Base-by-base conservation (phyloP, 2,329 filamentous ascomycete species). In the Fusarium veterinarium region DNA sequence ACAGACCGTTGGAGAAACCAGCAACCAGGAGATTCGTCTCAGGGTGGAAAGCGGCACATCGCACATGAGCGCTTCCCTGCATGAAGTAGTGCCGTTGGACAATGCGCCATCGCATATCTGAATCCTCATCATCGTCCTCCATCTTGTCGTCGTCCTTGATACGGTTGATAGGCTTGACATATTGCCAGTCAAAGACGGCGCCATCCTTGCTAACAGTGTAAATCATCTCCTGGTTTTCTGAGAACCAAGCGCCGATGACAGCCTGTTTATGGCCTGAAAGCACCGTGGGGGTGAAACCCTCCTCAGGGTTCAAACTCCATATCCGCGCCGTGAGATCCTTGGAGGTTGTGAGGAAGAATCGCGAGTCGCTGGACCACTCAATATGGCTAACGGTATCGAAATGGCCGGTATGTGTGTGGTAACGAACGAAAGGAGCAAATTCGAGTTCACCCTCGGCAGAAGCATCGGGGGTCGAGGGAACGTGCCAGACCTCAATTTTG, bases 131-230 rank as follows among this genome's bases (percentile, higher is more conserved):
- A 25, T 89, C 89, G 58, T 87, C 86, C 7, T 85, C 84, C 79
- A 91, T 91, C 56, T 89, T 86, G 59, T 91, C 88, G 52, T 90
- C 87, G 35, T 90, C 86, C 31, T 87, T 86, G 42, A 86, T 85
- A 10, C 61, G 87, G 81, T 79, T 86, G 81, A 83, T 89, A 83
- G 79, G 89, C 85, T 78, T 90, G 79, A 90, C 88, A 81, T 96
- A 99, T 79, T 93, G 91, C 96, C 96, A 99, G 72, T 93, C 90
- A 78, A 98, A 98, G 1, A 98, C 88, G 6, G 96, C 95, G n/a
- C 96, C 97, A 81, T 99, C 97, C 81, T 97, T 97, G 83, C 95
- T 98, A 72, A 97, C 91, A 0, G 96, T 98, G 80, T 96, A 99
- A 60, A 99, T 97, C 53, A 90, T 94, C 83, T 99, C 97, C 80